These are phyloP conservation scores for Dujonia santamariae DNA, from an alignment of 1,139 yeast species.

Conservation along the genomic window DNA sequence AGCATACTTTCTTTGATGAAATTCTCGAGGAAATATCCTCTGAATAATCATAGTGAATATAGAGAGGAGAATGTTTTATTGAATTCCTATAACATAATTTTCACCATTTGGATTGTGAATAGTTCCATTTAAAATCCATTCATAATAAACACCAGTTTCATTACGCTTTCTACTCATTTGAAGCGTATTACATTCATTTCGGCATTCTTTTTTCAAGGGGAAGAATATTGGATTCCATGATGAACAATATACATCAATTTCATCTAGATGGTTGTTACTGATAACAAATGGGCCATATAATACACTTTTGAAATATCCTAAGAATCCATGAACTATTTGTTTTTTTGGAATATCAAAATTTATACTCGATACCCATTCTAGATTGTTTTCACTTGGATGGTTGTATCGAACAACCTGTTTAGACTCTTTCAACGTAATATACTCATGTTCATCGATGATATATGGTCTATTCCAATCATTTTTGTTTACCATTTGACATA, in stretches of 20 bases:
- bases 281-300: constrained; percentile 58
- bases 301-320: constrained; percentile 70
- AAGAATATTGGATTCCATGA: constrained; percentile 72
- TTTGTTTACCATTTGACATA: constrained; percentile 12
- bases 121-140: constrained; percentile 50
- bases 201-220: constrained; percentile 56
- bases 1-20: neutral
- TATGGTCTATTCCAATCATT: constrained; percentile 45
- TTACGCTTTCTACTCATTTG: constrained; percentile 27
- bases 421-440: constrained; percentile 9
- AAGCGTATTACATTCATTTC: constrained; percentile 35
- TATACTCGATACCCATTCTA: too few relatives aligned
- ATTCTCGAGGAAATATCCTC: too few relatives aligned
- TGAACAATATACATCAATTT: constrained; percentile 25
- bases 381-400: too few relatives aligned
- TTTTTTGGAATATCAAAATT: too few relatives aligned
- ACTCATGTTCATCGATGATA: constrained; percentile 55
- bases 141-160: constrained; percentile 60
- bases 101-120: constrained; percentile 19
- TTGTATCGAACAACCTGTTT: constrained; percentile 15
- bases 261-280: constrained; percentile 6
- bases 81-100: constrained; percentile 13
- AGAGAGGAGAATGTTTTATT: too few relatives aligned
- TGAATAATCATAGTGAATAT: too few relatives aligned
- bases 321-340: constrained; percentile 66